phyloP scores from a whole-genome alignment of 345 rosid genomes.

The Ceriops tagal region DNA sequence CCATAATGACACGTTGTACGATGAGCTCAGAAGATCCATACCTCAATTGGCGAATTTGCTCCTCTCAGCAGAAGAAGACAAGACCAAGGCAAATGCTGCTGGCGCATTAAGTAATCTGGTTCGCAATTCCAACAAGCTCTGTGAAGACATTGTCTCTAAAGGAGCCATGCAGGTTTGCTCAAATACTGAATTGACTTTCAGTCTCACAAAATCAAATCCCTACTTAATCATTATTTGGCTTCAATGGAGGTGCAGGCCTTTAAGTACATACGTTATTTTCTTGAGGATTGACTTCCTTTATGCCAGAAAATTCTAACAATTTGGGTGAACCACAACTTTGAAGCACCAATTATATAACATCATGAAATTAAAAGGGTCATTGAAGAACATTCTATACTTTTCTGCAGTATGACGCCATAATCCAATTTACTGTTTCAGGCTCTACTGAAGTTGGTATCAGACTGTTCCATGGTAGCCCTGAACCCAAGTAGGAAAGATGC shows the following conservation, averaged over 20 bases:
- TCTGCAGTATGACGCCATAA: no score
- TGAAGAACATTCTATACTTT: no score
- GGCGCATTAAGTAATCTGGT: conserved; percentile 97
- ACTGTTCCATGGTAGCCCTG: conserved; percentile 64
- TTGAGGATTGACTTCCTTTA: neutral
- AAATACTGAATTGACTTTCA: neutral
- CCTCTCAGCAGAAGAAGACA: conserved; percentile 81
- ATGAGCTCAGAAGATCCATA: conserved; percentile 79
- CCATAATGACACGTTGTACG: conserved; percentile 77
- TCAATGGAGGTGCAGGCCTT: neutral
- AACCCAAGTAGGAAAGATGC: conserved; percentile 69
- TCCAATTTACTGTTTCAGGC: conserved; percentile 44
- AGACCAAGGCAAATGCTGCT: conserved; percentile 96
- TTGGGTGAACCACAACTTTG: no score
- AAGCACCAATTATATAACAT: no score
- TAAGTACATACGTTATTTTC: neutral
- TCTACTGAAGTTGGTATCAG: conserved; percentile 64
- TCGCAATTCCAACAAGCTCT: conserved; percentile 83
- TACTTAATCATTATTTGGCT: no score
- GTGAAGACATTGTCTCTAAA: conserved; percentile 81
- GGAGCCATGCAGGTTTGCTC: conserved; percentile 88
- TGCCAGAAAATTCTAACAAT: no score
- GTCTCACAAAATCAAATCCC: no score
- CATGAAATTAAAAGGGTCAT: no score
- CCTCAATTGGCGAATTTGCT: conserved; percentile 72